These are phyloP conservation scores for Lecanosticta acicola DNA, from an alignment of 2,329 filamentous ascomycete genomes.

Conservation along the genomic window DNA sequence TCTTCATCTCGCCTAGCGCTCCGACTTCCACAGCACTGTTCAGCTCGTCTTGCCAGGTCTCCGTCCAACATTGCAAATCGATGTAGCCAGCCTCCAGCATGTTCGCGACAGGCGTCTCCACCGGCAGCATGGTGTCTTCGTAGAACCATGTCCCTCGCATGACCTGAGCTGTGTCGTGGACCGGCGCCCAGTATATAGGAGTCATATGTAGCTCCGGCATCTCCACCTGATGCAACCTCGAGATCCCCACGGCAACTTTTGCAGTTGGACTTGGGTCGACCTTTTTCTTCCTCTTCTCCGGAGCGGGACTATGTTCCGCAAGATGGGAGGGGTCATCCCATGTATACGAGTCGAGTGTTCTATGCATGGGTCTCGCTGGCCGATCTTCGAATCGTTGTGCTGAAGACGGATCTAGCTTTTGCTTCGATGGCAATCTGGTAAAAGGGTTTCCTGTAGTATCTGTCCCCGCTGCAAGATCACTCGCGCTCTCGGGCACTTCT, in stretches of 20 bases:
- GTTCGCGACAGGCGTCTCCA: slow-evolving; percentile 81
- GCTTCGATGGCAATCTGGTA: slow-evolving; percentile 44
- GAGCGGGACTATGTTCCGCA: slow-evolving; percentile 25
- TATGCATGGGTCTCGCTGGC: slow-evolving; percentile 21
- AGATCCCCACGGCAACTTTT: slow-evolving; percentile 78
- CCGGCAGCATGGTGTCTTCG: slow-evolving; percentile 84
- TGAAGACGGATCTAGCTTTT: slow-evolving; percentile 27
- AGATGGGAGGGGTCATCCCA: slow-evolving; percentile 41
- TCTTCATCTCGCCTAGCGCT: slow-evolving; percentile 82
- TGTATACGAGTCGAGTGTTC: slow-evolving; percentile 43
- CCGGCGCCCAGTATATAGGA: slow-evolving; percentile 94
- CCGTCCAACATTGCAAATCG: slow-evolving; percentile 72
- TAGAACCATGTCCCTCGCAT: slow-evolving; percentile 95
- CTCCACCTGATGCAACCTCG: slow-evolving; percentile 82
- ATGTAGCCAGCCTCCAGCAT: slow-evolving; percentile 87
- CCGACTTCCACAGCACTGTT: slow-evolving; percentile 87
- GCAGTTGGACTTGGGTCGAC: slow-evolving; percentile 37
- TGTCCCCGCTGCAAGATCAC: slow-evolving; percentile 16
- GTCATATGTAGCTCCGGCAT: slow-evolving; percentile 78
- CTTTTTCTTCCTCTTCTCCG: slow-evolving; percentile 17
- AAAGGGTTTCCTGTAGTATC: slow-evolving; percentile 47
- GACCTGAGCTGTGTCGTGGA: slow-evolving; percentile 81
- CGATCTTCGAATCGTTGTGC: slow-evolving; percentile 17
- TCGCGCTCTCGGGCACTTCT: slow-evolving; percentile 8
- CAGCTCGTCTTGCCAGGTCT: slow-evolving; percentile 89